Evolutionary conservation across 108 stramenopile species (phyloP).

Genomic region (Cyclotella distinguenda): DNA sequence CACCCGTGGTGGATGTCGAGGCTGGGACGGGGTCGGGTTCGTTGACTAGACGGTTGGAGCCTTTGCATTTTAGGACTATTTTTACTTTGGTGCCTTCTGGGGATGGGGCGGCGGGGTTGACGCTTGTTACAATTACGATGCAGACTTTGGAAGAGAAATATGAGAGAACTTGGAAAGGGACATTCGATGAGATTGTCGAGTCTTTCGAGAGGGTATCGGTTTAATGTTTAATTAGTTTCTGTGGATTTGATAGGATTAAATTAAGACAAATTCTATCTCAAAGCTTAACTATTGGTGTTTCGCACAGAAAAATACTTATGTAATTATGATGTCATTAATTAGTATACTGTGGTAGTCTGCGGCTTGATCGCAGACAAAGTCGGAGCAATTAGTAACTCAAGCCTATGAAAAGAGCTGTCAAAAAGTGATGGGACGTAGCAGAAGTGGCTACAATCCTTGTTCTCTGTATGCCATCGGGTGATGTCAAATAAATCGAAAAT

Average conservation of each 20-base stretch:
- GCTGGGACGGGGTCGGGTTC: conserved; percentile 1
- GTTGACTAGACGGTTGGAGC: conserved; percentile 26
- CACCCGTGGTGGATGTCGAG: conserved; percentile 22
- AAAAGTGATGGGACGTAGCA: conserved; percentile 7
- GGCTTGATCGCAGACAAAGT: neutral
- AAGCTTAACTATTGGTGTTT: too few species aligned
- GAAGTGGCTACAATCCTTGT: conserved; percentile 13
- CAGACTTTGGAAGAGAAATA: conserved; percentile 73
- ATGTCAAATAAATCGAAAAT: conserved; percentile 19
- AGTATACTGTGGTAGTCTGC: neutral
- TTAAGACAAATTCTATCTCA: too few species aligned
- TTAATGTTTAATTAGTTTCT: too few species aligned
- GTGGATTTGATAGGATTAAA: too few species aligned
- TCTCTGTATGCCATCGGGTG: conserved; percentile 10
- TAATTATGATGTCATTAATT: too few species aligned
- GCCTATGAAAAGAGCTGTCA: conserved; percentile 7
- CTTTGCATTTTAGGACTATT: conserved; percentile 73
- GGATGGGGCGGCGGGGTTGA: conserved; percentile 60
- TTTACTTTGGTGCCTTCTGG: conserved; percentile 53
- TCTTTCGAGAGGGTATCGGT: conserved; percentile 53
- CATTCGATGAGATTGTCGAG: conserved; percentile 68
- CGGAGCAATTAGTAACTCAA: conserved; percentile 7
- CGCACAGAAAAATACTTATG: too few species aligned
- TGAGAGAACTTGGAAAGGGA: conserved; percentile 36
- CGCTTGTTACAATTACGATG: conserved; percentile 70